phyloP scores from a whole-genome alignment of 768 basidiomycete genomes.

The Floccularia luteovirens region DNA sequence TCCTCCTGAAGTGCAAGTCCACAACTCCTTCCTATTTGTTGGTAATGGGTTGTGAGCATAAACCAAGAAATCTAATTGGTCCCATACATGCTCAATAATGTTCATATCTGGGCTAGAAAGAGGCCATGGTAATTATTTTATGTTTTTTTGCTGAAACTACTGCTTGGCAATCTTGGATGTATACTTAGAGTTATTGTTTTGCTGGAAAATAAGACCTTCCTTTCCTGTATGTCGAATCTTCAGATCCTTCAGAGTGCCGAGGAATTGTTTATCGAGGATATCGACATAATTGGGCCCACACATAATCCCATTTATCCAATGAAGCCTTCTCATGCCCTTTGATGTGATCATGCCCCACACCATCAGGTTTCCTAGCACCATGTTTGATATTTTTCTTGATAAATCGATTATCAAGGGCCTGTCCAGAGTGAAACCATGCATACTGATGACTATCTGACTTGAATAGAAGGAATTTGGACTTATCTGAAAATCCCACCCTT shows the following conservation, averaged over 20 bases:
- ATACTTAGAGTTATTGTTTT: slow-evolving; percentile 29
- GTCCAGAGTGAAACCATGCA: slow-evolving; percentile 10
- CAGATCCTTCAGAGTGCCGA: slow-evolving; percentile 14
- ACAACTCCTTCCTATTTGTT: slow-evolving; percentile 11
- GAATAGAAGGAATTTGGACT: slow-evolving; percentile 21
- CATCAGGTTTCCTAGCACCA: slow-evolving; percentile 19
- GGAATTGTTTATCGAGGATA: slow-evolving; percentile 14
- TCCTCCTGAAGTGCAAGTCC: slow-evolving; percentile 18
- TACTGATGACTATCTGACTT: slow-evolving; percentile 20
- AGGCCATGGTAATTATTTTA: slow-evolving; percentile 18
- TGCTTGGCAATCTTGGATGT: slow-evolving; percentile 14
- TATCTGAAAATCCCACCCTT: slow-evolving; percentile 17
- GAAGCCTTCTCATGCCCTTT: slow-evolving; percentile 14
- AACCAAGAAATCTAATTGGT: slow-evolving; percentile 6
- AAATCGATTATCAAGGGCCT: slow-evolving; percentile 9
- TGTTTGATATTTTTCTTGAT: slow-evolving; percentile 17
- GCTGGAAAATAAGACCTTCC: slow-evolving; percentile 18
- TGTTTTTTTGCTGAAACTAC: slow-evolving; percentile 18
- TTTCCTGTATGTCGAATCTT: slow-evolving; percentile 6
- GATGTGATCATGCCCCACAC: slow-evolving; percentile 22
- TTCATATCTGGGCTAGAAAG: slow-evolving; percentile 23
- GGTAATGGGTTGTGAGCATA: not conserved
- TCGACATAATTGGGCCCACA: slow-evolving; percentile 11
- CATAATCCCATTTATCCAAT: slow-evolving; percentile 18
- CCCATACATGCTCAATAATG: slow-evolving; percentile 23